phyloP scores from a whole-genome alignment of 805 yeast species.

The Tetrapisispora nanseiensis region DNA sequence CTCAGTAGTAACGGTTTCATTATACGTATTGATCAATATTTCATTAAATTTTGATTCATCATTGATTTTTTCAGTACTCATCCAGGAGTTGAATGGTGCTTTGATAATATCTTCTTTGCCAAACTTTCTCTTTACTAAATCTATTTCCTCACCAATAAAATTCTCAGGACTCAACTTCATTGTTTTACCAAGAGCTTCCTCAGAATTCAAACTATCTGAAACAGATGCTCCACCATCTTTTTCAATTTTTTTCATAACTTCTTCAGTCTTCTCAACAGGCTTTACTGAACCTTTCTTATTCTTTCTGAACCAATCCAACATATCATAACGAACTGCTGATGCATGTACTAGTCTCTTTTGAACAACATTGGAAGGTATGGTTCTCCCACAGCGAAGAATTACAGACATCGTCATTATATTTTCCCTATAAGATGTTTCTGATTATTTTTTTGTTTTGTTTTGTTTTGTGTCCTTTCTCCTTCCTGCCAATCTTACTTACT shows the following conservation, averaged over 20 bases:
- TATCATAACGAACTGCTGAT: slow-evolving; percentile 13
- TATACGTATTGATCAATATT: slow-evolving; percentile 13
- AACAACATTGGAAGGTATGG: background rate
- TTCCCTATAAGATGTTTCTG: too few relatives aligned
- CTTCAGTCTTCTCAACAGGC: slow-evolving; percentile 19
- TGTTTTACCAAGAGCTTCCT: slow-evolving; percentile 5
- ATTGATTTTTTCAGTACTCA: slow-evolving; percentile 18
- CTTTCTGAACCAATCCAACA: slow-evolving; percentile 34
- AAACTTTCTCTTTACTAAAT: slow-evolving; percentile 8
- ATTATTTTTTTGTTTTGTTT: too few relatives aligned
- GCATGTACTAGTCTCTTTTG: background rate
- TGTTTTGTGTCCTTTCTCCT: background rate
- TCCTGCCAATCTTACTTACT: too few relatives aligned
- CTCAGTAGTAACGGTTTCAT: background rate
- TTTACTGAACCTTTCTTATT: slow-evolving; percentile 18
- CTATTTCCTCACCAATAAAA: slow-evolving; percentile 24
- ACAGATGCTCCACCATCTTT: background rate
- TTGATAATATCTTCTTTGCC: slow-evolving; percentile 9
- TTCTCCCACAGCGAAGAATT: background rate
- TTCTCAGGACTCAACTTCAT: slow-evolving; percentile 23
- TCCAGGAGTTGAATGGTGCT: slow-evolving; percentile 31
- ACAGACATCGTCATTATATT: background rate
- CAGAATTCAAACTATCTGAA: background rate
- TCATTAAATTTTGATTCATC: slow-evolving; percentile 21
- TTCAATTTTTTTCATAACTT: slow-evolving; percentile 32